Conservation (phyloP, 495 filamentous ascomycete species). For the Tetracladium marchalianum region DNA sequence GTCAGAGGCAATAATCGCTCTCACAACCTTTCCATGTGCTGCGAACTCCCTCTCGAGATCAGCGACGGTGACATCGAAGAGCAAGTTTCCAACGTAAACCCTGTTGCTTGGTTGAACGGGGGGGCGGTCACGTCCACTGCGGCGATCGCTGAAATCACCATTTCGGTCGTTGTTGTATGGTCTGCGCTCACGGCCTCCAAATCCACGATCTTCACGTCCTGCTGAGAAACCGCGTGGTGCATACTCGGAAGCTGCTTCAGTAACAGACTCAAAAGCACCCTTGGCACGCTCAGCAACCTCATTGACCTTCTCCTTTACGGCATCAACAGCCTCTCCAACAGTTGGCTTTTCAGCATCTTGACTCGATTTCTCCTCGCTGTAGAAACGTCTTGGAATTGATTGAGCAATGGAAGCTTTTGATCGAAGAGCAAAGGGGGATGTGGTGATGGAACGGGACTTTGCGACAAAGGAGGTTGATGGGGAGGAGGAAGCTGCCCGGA, state of each 20-base stretch:
- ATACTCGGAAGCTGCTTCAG: conserved; percentile 6
- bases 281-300: conserved; percentile 18
- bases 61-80: conserved; percentile 68
- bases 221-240: not conserved
- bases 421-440: conserved; percentile 20
- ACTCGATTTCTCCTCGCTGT: conserved; percentile 25
- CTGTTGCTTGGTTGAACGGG: conserved; percentile 23
- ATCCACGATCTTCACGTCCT: not conserved
- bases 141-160: not conserved
- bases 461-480: conserved; percentile 33
- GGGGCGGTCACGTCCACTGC: not conserved
- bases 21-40: conserved; percentile 52
- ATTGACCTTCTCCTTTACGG: conserved; percentile 18
- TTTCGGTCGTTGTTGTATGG: not conserved
- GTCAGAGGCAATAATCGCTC: conserved; percentile 53
- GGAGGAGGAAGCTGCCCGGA: conserved; percentile 40
- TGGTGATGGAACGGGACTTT: conserved; percentile 31
- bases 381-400: conserved; percentile 32
- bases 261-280: conserved; percentile 9
- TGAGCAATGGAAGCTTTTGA: conserved; percentile 14
- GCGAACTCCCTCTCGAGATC: conserved; percentile 59
- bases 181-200: not conserved
- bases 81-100: conserved; percentile 77
- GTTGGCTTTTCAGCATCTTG: conserved; percentile 16
- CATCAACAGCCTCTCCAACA: conserved; percentile 4